phyloP scores from a whole-genome alignment of 73 alveolate species.

The Paramecium octaurelia region DNA sequence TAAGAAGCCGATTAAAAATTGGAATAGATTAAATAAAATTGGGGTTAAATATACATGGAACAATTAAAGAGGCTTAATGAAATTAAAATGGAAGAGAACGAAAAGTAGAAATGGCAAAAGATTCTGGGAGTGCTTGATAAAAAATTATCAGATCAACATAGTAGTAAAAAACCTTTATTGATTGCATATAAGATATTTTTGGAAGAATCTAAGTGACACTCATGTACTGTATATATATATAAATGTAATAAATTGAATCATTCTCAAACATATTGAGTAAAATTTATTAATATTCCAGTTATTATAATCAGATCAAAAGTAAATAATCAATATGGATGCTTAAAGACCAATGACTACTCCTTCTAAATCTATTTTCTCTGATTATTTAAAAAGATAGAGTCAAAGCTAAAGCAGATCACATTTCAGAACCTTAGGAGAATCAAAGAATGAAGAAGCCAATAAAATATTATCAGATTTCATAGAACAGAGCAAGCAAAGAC shows the following conservation, averaged over 20 bases:
- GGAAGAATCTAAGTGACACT: conserved; percentile 6
- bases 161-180: conserved; percentile 22
- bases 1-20: conserved; percentile 7
- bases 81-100: conserved; percentile 10
- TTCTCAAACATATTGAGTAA: background rate
- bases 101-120: conserved; percentile 38
- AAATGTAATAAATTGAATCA: background rate
- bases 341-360: conserved; percentile 20
- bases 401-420: background rate
- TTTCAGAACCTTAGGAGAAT: background rate
- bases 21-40: background rate
- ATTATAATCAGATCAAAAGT: background rate
- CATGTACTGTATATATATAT: background rate
- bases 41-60: conserved; percentile 9
- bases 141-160: background rate
- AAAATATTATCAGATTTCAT: background rate
- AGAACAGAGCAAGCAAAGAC: background rate
- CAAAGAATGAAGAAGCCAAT: background rate
- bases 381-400: conserved; percentile 2
- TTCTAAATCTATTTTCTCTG: background rate
- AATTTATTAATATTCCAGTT: background rate
- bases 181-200: conserved; percentile 44
- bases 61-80: background rate
- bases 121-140: conserved; percentile 14
- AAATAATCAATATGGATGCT: background rate